Base-by-base conservation (phyloP, 495 filamentous ascomycete genomes). In the Aspergillus incahuasiensis region DNA sequence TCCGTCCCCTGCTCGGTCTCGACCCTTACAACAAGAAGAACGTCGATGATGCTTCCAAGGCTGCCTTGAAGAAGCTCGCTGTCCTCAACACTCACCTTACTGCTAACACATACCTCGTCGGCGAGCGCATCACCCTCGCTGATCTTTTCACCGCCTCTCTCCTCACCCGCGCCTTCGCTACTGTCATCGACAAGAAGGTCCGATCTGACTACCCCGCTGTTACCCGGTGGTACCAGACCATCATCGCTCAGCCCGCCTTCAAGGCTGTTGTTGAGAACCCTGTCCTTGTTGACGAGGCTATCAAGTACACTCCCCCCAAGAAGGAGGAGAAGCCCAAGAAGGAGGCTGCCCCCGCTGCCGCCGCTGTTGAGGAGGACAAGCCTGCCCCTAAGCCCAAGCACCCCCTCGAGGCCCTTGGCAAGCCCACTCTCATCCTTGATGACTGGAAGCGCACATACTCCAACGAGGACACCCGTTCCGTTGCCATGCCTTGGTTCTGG, bases 381-480 rank as follows among this genome's bases (percentile, higher is more conserved):
- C 32, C 32, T 12, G 32, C 32, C 13, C 32, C 32, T 35, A 35
- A 35, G 83, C 76, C 91, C 63, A 97, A 99, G 86, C 94, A 99
- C 79, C 94, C 94, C 57, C 82, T 95, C 58, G 94, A 96, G 74
- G 79, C 83, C 62, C 86, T 97, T 35, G 85, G 85, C 57, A 87
- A 83, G 71, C 82, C 95, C 42, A 86, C 84, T 47, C 77, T 97
- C 66, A 77, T 83, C 58, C 82, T 97, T 52, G 94, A 99, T 67
- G 94, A 99, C 69, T 95, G 87, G 89, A 99, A 99, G 86, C 90
- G 92, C 65, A 85, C 88, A 73, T 99, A 97, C 86, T 97, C 95
- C 66, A 99, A 99, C 84, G 80, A 87, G 60, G 92, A 97, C 44
- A 92, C 89, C 54, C 90, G 88, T 42, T 63, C 78, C 57, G 85